Percentiles rank a stretch among this genome's conserved stretches.
Conservation (phyloP, 768 basidiomycete species). For the Rhizopogon sp. region DNA sequence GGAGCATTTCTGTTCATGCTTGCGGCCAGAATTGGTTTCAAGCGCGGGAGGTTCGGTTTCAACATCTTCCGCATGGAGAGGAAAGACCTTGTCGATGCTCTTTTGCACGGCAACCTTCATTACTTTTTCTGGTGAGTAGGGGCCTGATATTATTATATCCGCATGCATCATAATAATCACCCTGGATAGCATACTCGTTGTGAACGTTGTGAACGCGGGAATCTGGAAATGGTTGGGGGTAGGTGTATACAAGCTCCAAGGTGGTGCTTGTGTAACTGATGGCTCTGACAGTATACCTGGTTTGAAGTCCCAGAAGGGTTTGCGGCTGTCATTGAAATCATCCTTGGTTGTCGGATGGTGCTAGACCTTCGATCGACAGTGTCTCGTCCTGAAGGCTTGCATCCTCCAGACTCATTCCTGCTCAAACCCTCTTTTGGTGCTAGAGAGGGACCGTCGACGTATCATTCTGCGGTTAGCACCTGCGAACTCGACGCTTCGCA, state of each 20-base stretch:
- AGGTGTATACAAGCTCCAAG: not conserved
- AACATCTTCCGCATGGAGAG: not conserved
- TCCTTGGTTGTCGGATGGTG: not conserved
- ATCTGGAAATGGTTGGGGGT: not conserved
- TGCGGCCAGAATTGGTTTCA: not conserved
- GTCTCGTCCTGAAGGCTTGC: not conserved
- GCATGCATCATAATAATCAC: not conserved
- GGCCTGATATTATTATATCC: not conserved
- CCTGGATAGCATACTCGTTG: not conserved
- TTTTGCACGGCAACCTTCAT: not conserved
- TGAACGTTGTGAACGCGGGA: not conserved
- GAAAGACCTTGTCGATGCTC: not conserved
- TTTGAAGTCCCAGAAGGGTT: not conserved
- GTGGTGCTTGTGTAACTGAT: not conserved
- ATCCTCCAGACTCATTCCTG: not conserved
- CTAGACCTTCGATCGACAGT: not conserved
- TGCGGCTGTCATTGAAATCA: not conserved
- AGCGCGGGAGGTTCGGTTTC: not conserved
- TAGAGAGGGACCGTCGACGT: not conserved
- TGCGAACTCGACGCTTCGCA: not conserved
- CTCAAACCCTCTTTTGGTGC: not conserved
- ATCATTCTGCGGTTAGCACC: not conserved
- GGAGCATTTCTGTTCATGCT: not conserved
- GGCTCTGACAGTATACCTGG: not conserved
- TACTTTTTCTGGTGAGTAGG: not conserved